A percentile compares a stretch with the other conserved stretches of the same genome.
phyloP scores from a whole-genome alignment of 352 stramenopile genomes.

The Globisporangium abappressorium region DNA sequence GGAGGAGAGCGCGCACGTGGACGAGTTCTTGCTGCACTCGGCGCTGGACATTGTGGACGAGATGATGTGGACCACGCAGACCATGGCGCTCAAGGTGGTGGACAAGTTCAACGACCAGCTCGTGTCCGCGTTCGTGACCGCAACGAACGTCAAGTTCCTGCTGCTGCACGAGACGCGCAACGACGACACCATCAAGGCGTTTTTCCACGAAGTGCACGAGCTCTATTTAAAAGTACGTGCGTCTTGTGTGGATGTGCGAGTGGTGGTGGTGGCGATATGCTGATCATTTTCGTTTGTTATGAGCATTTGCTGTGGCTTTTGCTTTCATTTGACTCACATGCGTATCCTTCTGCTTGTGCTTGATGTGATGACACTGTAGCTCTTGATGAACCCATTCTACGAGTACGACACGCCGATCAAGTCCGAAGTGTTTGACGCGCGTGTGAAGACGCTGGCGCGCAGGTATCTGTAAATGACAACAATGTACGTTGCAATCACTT shows the following conservation, averaged over 20 bases:
- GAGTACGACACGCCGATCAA: constrained; percentile 93
- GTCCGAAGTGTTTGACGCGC: constrained; percentile 91
- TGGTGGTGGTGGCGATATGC: neutral
- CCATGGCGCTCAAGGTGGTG: constrained; percentile 91
- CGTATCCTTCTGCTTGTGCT: constrained; percentile 9
- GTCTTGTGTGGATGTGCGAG: constrained; percentile 9
- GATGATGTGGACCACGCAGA: constrained; percentile 91
- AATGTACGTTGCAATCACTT: neutral
- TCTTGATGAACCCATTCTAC: constrained; percentile 97
- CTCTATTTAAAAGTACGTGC: constrained; percentile 95
- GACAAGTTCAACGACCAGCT: constrained; percentile 97
- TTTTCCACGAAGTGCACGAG: constrained; percentile 97
- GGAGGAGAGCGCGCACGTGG: constrained; percentile 90
- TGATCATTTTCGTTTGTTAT: neutral
- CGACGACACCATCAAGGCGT: constrained; percentile 94
- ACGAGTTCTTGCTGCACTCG: constrained; percentile 98
- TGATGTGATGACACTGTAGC: constrained; percentile 30
- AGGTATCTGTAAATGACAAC: constrained; percentile 75
- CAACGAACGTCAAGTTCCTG: constrained; percentile 95
- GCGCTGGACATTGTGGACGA: constrained; percentile 96
- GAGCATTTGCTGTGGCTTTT: neutral
- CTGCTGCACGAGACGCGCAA: constrained; percentile 93
- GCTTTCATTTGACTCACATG: constrained; percentile 1
- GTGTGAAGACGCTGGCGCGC: constrained; percentile 87
- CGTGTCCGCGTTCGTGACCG: constrained; percentile 95